Evolutionary conservation across 768 basidiomycete species (phyloP).

Genomic region (Gloeopeniophorella convolvens): DNA sequence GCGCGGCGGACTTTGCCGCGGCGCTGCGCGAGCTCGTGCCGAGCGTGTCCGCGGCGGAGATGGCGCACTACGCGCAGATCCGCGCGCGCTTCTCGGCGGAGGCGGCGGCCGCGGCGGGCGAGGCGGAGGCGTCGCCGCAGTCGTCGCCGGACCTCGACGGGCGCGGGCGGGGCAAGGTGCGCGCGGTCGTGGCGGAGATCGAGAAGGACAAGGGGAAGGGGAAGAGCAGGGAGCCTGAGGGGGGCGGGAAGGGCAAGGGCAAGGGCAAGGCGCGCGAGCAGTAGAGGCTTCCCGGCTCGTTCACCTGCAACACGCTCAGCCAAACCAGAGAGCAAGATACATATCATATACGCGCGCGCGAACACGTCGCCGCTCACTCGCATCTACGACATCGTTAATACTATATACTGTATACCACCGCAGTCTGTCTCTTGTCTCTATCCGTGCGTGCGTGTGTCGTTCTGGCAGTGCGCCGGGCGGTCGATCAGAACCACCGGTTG

Average conservation of each 20-base stretch:
- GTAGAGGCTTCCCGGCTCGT: too few relatives aligned
- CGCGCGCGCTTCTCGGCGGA: conserved; percentile 58
- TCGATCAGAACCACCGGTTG: conserved; percentile 46
- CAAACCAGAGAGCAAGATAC: not conserved
- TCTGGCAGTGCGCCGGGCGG: too few relatives aligned
- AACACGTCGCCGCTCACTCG: too few relatives aligned
- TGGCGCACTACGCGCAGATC: conserved; percentile 74
- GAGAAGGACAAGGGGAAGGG: conserved; percentile 22
- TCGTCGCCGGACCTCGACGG: not conserved
- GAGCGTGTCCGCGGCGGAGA: conserved; percentile 78
- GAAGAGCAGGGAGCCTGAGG: not conserved
- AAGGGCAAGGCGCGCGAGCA: not conserved
- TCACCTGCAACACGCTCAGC: not conserved
- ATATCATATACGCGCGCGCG: too few relatives aligned
- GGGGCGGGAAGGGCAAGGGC: not conserved
- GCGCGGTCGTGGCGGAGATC: conserved; percentile 33
- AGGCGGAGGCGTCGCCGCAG: conserved; percentile 23
- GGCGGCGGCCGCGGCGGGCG: conserved; percentile 29
- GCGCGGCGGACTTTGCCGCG: conserved; percentile 62
- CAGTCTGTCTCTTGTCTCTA: not conserved
- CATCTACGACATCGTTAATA: conserved; percentile 11
- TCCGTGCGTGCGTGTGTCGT: not conserved
- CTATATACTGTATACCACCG: not conserved
- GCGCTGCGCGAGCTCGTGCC: conserved; percentile 71
- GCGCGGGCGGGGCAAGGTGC: not conserved